These are phyloP conservation scores for Mycena metata DNA, from an alignment of 768 basidiomycete species.

Conservation along the genomic window DNA sequence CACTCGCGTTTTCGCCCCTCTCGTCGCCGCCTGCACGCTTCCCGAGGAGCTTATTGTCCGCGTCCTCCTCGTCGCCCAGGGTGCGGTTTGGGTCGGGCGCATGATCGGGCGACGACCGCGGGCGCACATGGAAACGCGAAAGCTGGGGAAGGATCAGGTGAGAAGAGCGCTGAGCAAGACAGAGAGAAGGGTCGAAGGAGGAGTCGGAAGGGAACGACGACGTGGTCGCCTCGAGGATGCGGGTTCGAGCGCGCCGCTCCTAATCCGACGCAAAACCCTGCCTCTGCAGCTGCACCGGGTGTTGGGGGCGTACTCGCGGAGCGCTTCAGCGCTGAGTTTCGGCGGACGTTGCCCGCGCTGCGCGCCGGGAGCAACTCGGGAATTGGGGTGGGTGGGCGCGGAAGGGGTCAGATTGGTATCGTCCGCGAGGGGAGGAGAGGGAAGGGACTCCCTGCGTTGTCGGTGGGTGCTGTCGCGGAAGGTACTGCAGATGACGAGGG, in stretches of 20 bases:
- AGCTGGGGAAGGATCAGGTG: too few relatives aligned
- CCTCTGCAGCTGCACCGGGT: not conserved
- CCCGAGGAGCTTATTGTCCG: too few relatives aligned
- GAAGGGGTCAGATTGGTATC: conserved; percentile 41
- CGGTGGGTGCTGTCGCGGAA: conserved; percentile 41
- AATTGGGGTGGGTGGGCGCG: conserved; percentile 65
- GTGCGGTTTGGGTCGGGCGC: too few relatives aligned
- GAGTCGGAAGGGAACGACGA: not conserved
- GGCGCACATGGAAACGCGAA: too few relatives aligned
- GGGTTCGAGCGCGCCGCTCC: not conserved
- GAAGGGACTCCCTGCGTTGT: conserved; percentile 65
- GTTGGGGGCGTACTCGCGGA: conserved; percentile 75
- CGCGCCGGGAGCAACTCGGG: conserved; percentile 85
- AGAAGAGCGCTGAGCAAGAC: conserved; percentile 25
- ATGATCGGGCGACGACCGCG: too few relatives aligned
- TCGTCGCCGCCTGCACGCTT: conserved; percentile 31
- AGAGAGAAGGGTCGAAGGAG: conserved; percentile 11
- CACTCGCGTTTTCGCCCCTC: conserved; percentile 27
- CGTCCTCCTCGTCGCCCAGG: too few relatives aligned
- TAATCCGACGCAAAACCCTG: too few relatives aligned
- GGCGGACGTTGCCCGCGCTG: too few relatives aligned
- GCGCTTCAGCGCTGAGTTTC: conserved; percentile 86
- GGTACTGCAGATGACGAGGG: not conserved
- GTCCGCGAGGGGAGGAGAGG: conserved; percentile 35
- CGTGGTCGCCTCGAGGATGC: not conserved